A percentile compares a stretch with the other conserved stretches of the same genome.
Conservation (phyloP, 2,329 filamentous ascomycete species). For the Trichoderma cornu-damae region DNA sequence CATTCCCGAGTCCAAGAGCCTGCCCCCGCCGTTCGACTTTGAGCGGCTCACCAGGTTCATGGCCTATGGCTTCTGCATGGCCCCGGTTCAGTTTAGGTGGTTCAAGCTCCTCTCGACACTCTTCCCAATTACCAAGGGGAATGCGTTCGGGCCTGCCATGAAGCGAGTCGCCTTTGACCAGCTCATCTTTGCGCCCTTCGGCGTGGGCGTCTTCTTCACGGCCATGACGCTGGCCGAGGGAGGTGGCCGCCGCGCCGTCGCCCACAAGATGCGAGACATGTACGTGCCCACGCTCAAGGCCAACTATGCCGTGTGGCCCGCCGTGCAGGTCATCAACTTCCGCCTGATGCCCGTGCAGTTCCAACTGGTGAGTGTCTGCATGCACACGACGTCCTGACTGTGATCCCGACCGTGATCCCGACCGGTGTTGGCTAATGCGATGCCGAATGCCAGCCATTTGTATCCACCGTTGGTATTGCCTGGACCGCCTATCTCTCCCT, state of each 20-base stretch:
- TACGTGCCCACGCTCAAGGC: slow-evolving; percentile 92
- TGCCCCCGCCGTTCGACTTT: slow-evolving; percentile 87
- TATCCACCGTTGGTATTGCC: slow-evolving; percentile 90
- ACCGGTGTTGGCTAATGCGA: slow-evolving; percentile 19
- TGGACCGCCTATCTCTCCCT: slow-evolving; percentile 97
- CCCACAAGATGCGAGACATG: slow-evolving; percentile 84
- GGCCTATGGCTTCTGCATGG: slow-evolving; percentile 96
- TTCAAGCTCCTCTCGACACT: slow-evolving; percentile 76
- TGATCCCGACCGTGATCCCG: not conserved
- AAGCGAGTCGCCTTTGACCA: slow-evolving; percentile 93
- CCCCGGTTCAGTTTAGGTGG: slow-evolving; percentile 92
- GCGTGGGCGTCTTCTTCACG: slow-evolving; percentile 83
- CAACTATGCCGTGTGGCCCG: slow-evolving; percentile 92
- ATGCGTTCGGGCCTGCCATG: slow-evolving; percentile 69
- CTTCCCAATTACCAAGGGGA: slow-evolving; percentile 79
- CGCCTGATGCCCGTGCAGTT: slow-evolving; percentile 90
- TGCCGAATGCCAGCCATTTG: slow-evolving; percentile 66
- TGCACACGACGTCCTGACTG: not conserved
- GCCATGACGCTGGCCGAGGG: slow-evolving; percentile 96
- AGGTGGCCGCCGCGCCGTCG: slow-evolving; percentile 72
- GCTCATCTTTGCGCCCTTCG: slow-evolving; percentile 84
- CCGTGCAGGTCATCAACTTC: slow-evolving; percentile 96
- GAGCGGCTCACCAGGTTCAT: slow-evolving; percentile 92
- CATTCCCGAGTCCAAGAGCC: slow-evolving; percentile 54
- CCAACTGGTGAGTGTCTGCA: slow-evolving; percentile 69